A percentile compares a stretch with the other conserved stretches of the same genome.
phyloP scores from a whole-genome alignment of 352 stramenopile species.

The Labyrinthula sp. region DNA sequence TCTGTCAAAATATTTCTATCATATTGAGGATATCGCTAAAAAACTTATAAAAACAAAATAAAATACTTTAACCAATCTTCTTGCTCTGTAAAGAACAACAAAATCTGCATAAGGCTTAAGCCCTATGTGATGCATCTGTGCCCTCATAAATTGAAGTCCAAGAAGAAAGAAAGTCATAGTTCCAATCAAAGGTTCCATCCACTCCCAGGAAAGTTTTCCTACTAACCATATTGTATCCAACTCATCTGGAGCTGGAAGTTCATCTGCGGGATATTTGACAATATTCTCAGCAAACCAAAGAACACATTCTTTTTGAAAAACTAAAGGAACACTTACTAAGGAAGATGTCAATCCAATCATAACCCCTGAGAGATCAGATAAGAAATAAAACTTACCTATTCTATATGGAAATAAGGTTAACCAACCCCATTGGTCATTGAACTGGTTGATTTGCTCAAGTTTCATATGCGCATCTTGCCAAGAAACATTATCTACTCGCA shows the following conservation, averaged over 20 bases:
- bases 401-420: conserved; percentile 18
- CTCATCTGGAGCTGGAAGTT: conserved; percentile 18
- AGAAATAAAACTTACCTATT: conserved; percentile 1
- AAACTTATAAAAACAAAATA: background rate
- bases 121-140: conserved; percentile 24
- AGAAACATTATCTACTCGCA: conserved; percentile 22
- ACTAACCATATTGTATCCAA: conserved; percentile 25
- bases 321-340: too few relatives aligned
- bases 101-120: conserved; percentile 16
- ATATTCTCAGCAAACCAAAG: conserved; percentile 20
- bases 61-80: conserved; percentile 7
- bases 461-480: conserved; percentile 15
- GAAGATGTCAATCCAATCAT: too few relatives aligned
- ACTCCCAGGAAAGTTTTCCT: conserved; percentile 24
- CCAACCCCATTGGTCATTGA: conserved; percentile 9
- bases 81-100: conserved; percentile 2
- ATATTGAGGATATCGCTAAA: background rate
- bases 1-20: conserved; percentile 21
- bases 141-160: conserved; percentile 5
- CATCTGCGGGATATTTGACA: conserved; percentile 11
- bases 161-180: conserved; percentile 28
- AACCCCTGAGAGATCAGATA: background rate
- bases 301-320: conserved; percentile 25
- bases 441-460: conserved; percentile 23
- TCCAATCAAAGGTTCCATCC: conserved; percentile 27